Conservation (phyloP, 2,329 filamentous ascomycete species). For the Fusarium continuum region DNA sequence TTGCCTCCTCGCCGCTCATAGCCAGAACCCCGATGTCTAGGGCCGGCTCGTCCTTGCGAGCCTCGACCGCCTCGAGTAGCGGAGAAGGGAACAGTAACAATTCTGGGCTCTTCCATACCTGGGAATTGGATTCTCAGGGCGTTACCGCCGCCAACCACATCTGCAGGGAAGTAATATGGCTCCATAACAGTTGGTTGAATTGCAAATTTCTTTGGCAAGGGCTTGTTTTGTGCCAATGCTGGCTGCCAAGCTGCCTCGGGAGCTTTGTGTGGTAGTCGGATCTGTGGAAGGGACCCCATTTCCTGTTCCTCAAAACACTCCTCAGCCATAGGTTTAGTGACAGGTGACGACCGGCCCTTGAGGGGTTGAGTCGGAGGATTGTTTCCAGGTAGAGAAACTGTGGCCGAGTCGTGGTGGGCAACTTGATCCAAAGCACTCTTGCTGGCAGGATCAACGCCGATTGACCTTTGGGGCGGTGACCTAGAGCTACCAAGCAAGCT, state of each 20-base stretch:
- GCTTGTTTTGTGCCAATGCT: constrained; percentile 62
- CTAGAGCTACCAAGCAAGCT: constrained; percentile 77
- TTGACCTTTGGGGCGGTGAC: constrained; percentile 64
- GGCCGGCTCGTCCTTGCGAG: constrained; percentile 38
- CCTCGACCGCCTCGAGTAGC: constrained; percentile 46
- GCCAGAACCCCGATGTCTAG: constrained; percentile 46
- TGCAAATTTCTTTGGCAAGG: constrained; percentile 61
- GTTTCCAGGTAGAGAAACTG: constrained; percentile 71
- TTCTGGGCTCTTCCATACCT: constrained; percentile 52
- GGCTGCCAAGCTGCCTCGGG: constrained; percentile 72
- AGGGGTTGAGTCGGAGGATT: constrained; percentile 40
- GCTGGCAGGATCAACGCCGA: constrained; percentile 73
- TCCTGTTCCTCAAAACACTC: constrained; percentile 85
- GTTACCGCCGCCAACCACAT: constrained; percentile 48
- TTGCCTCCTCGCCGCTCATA: constrained; percentile 47
- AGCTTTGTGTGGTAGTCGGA: constrained; percentile 71
- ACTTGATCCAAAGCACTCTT: constrained; percentile 71
- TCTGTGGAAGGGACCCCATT: constrained; percentile 78
- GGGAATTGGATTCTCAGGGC: constrained; percentile 55
- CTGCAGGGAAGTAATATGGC: constrained; percentile 47
- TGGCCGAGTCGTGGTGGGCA: constrained; percentile 62
- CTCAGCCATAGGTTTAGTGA: constrained; percentile 76
- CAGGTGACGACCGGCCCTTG: constrained; percentile 56
- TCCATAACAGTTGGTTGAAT: constrained; percentile 52
- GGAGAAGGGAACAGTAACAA: constrained; percentile 51